These are phyloP conservation scores for Stipa capillata DNA, from an alignment of 176 grass and related monocot species.

Conservation along the genomic window DNA sequence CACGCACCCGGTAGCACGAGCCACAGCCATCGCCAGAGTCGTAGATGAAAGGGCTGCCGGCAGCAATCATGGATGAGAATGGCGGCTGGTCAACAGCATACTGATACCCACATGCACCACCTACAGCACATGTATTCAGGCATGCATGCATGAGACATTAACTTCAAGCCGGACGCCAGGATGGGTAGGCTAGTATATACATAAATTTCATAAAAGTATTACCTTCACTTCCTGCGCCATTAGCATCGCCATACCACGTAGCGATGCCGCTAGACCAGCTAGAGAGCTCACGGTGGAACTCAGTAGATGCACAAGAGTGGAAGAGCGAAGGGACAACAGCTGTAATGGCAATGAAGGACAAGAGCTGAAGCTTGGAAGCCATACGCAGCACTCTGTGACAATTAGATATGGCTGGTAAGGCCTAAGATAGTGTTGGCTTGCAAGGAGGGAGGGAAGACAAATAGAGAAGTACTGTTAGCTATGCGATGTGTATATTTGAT, in stretches of 20 bases:
- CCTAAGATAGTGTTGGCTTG: neutral
- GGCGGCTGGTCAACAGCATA: constrained; percentile 58
- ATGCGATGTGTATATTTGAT: neutral
- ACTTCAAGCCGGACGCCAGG: neutral
- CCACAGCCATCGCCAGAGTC: constrained; percentile 69
- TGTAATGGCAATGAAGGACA: constrained; percentile 3
- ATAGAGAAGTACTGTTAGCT: neutral
- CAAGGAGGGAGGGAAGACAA: neutral
- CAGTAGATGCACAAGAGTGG: constrained; percentile 4
- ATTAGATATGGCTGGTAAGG: neutral
- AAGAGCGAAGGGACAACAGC: constrained; percentile 6
- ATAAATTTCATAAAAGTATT: neutral
- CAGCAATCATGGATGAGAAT: constrained; percentile 72
- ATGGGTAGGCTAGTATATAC: neutral
- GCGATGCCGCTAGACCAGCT: constrained; percentile 46
- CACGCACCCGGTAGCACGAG: constrained; percentile 58
- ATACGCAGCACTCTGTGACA: constrained; percentile 24
- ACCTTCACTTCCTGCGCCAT: constrained; percentile 74
- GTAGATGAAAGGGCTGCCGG: constrained; percentile 67
- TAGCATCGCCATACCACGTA: constrained; percentile 63
- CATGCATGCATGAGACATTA: neutral
- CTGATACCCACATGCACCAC: constrained; percentile 82
- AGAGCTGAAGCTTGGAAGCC: constrained; percentile 20
- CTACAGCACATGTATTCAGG: constrained; percentile 18
- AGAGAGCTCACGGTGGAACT: constrained; percentile 31